Conservation (phyloP, 345 rosid species). For the Diplotaxis tenuifolia region DNA sequence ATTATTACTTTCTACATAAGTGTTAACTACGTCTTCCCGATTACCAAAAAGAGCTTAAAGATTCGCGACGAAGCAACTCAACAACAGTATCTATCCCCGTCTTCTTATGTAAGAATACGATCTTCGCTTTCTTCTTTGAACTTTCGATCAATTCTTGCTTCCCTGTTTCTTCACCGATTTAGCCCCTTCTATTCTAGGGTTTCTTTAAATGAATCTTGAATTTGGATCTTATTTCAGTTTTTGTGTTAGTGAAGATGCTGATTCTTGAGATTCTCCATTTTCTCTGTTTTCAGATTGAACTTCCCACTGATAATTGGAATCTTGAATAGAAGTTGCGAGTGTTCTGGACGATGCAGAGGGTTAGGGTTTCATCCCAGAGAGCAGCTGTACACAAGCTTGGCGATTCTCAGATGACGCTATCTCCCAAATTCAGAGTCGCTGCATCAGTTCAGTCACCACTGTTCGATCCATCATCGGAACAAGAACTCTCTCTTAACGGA, state of each 20-base stretch:
- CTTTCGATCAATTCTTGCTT: not conserved
- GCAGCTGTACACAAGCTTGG: constrained; percentile 83
- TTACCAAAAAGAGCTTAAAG: not conserved
- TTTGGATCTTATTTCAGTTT: not conserved
- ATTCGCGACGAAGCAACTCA: constrained; percentile 24
- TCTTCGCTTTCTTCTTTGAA: not conserved
- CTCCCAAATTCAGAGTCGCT: constrained; percentile 78
- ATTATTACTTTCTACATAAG: not conserved
- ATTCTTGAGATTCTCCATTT: not conserved
- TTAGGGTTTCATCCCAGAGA: constrained; percentile 71
- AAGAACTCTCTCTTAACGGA: constrained; percentile 49
- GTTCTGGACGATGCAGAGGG: constrained; percentile 67
- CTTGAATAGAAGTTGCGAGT: not conserved
- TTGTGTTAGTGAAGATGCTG: constrained; percentile 12
- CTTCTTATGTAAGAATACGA: constrained; percentile 27
- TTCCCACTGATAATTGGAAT: not conserved
- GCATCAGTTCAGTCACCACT: constrained; percentile 49
- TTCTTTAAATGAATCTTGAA: not conserved
- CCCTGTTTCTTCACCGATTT: not conserved
- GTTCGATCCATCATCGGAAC: constrained; percentile 50
- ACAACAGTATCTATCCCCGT: constrained; percentile 18
- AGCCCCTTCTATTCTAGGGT: constrained; percentile 23
- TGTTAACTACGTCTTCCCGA: constrained; percentile 17
- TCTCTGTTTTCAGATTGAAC: constrained; percentile 17
- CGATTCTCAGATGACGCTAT: constrained; percentile 79